Base-by-base conservation (phyloP, 2,329 filamentous ascomycete species). In the Monosporascus sp. region DNA sequence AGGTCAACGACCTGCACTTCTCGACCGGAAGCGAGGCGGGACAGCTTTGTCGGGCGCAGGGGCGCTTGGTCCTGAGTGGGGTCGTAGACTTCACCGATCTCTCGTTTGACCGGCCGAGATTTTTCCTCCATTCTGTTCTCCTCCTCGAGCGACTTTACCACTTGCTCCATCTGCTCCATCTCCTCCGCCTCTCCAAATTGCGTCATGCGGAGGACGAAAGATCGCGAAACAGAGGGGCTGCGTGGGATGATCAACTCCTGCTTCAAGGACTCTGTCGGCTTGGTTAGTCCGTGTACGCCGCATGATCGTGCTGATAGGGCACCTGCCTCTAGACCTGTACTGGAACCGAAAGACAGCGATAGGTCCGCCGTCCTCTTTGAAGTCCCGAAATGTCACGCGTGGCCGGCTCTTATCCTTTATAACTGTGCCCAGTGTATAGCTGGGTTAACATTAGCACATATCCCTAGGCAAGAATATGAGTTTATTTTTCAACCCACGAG, bases 311-410 rank as follows among this genome's bases (percentile, higher is more conserved):
- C 31, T 34, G 40, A 48, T 3, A n/a, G 37, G n/a, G 19, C 36
- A n/a, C n/a, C 45, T 11, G 64, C 64, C 67, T 61, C 53, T 61
- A 0, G 69, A 71, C 44, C 66, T 61, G 37, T 72, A 72, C 20
- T 68, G 56, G 51, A 72, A 67, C 16, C 48, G 55, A 40, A 69
- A 70, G 1, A 62, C 53, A 2, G 63, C 67, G 14, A 69, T 56
- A 1, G 67, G 62, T 0, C 50, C 48, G 2, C 50, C 38, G 2
- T 58, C 54, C 9, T 52, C 56, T 11, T 27, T 40, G n/a, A 64
- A 26, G 9, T 43, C 7, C 7, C n/a, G 4, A 26, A 43, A 22
- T 2, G 46, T 26, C 9, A 19, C 17, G 4, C 14, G n/a, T 5
- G 31, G 31, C 11, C 4, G 31, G 9, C 7, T 34, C n/a, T 53